A percentile compares a stretch with the other conserved stretches of the same genome.
These are phyloP conservation scores for Penicillium tannophilum DNA, from an alignment of 495 filamentous ascomycete genomes.

Conservation along the genomic window DNA sequence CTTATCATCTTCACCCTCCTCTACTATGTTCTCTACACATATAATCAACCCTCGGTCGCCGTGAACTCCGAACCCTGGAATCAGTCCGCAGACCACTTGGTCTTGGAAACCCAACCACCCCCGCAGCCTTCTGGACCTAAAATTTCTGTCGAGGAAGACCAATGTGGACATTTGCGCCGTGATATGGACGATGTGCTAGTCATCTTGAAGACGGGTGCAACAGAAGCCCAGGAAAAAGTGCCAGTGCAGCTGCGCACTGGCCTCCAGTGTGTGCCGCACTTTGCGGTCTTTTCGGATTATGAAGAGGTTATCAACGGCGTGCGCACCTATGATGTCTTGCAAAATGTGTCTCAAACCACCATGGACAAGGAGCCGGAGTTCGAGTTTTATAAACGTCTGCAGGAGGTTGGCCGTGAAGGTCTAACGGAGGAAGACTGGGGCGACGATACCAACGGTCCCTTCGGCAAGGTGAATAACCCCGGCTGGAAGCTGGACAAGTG, in stretches of 20 bases:
- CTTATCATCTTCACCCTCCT: slow-evolving; percentile 26
- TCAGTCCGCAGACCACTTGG: slow-evolving; percentile 12
- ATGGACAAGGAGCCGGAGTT: slow-evolving; percentile 46
- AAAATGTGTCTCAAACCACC: slow-evolving; percentile 35
- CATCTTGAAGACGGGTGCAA: slow-evolving; percentile 47
- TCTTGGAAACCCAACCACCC: slow-evolving; percentile 10
- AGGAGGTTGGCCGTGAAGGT: slow-evolving; percentile 38
- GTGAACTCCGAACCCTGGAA: slow-evolving; percentile 11
- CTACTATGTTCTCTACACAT: slow-evolving; percentile 21
- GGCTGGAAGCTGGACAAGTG: slow-evolving; percentile 68
- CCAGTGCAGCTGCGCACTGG: slow-evolving; percentile 45
- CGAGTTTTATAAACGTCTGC: slow-evolving; percentile 41
- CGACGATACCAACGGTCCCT: slow-evolving; percentile 38
- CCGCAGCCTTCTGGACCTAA: not conserved
- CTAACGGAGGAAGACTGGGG: slow-evolving; percentile 31
- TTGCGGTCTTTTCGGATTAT: slow-evolving; percentile 50
- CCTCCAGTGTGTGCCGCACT: slow-evolving; percentile 43
- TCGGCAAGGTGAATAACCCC: slow-evolving; percentile 39
- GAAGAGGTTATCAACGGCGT: slow-evolving; percentile 45
- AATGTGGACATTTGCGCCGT: slow-evolving; percentile 21
- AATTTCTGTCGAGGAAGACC: slow-evolving; percentile 12
- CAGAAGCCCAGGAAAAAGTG: slow-evolving; percentile 39
- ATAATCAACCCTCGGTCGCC: slow-evolving; percentile 6
- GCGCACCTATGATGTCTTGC: slow-evolving; percentile 43
- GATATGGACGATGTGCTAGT: slow-evolving; percentile 43